A percentile compares a stretch with the other conserved stretches of the same genome.
phyloP scores from a whole-genome alignment of 2,329 filamentous ascomycete species.

The Chaetomium strumarium region DNA sequence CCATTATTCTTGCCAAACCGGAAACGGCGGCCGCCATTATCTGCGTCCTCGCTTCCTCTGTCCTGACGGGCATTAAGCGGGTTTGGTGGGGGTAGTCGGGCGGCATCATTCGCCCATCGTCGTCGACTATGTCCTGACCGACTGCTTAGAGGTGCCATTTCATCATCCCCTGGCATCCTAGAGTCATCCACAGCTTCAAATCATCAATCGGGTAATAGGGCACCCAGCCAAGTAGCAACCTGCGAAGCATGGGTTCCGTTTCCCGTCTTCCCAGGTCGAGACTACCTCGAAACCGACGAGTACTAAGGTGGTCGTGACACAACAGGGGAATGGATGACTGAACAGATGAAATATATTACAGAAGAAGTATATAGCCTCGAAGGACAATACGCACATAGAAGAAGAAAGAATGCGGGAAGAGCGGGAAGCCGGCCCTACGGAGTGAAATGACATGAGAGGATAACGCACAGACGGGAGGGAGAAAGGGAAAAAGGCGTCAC shows the following conservation, averaged over 20 bases:
- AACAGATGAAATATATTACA: constrained; percentile 15
- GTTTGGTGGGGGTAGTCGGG: constrained; percentile 2
- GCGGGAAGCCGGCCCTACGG: constrained; percentile 26
- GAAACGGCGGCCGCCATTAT: not conserved
- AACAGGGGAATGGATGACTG: not conserved
- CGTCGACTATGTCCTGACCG: constrained; percentile 11
- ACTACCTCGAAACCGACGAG: not conserved
- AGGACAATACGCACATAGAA: constrained; percentile 13
- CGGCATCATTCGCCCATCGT: constrained; percentile 12
- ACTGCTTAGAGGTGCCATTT: constrained; percentile 27
- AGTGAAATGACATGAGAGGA: constrained; percentile 15
- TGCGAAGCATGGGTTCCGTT: constrained; percentile 9
- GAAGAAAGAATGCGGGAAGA: constrained; percentile 15
- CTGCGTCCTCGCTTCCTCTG: constrained; percentile 7
- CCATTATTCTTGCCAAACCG: constrained; percentile 4
- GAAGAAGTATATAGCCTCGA: not conserved
- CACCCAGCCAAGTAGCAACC: constrained; percentile 14
- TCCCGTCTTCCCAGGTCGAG: not conserved
- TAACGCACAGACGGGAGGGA: constrained; percentile 12
- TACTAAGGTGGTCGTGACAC: not conserved
- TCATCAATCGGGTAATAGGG: constrained; percentile 16
- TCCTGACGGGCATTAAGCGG: constrained; percentile 11
- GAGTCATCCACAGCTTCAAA: constrained; percentile 14
- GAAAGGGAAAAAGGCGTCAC: constrained; percentile 16
- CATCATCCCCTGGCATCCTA: constrained; percentile 25